Evolutionary conservation across 768 basidiomycete species (phyloP), one percentile per base, ranked within the genome.

Genomic region (Calocera viscosa): DNA sequence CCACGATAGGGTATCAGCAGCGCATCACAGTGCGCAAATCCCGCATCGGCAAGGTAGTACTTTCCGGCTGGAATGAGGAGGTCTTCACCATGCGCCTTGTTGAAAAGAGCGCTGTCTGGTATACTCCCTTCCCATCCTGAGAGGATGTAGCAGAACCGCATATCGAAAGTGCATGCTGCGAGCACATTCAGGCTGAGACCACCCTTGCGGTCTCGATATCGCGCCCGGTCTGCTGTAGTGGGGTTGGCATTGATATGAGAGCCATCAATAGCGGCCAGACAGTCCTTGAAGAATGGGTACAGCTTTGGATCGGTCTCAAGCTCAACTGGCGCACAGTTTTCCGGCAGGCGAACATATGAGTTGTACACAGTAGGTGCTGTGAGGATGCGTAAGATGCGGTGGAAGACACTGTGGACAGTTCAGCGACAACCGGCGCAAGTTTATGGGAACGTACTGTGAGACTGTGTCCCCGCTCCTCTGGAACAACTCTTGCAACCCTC

Each of bases 381-480:
- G 43, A 74, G 35, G 28, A 73, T 68, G 12, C 71, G 60, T 1
- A 73, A 34, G 1, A 76, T 70, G 1, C 66, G 39, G 63, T 70
- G 68, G 64, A 76, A 71, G 39, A 28, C 70, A 63, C 72, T 75
- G 40, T 17, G 2, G 32, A 64, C n/a, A 35, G 30, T 17, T 63
- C 24, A 30, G 24, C 12, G 64, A 2, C 10, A 47, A n/a, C 17
- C 3, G 10, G n/a, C 66, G 66, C 22, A 28, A 22, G 35, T 24
- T 24, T 40, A 22, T 38, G 35, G 35, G 35, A 17, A 69, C 68
- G 16, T 65, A 77, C 78, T 74, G 73, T 22, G 74, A 76, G 19
- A 80, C 76, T 1, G 78, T 79, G 28, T 76, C 77, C 10, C 73
- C 75, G 69, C 76, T 76, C 1, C 73, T 65, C 67, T 80, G 79